Conservation (phyloP, 2,329 filamentous ascomycete genomes). For the Ascomycota sp. region DNA sequence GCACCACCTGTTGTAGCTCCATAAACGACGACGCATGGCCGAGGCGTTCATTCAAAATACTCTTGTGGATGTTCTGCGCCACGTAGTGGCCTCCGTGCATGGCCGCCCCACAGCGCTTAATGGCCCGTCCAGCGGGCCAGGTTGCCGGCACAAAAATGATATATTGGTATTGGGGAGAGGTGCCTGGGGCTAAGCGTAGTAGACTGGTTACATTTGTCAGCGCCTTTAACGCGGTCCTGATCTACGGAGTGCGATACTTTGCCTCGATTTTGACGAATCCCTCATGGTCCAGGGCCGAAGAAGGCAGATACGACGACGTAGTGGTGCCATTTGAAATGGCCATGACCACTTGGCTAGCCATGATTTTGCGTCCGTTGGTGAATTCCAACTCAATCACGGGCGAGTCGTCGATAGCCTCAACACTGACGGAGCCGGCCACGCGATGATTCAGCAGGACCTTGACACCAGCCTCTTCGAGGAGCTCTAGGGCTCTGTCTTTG, state of each 20-base stretch:
- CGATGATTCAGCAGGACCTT: conserved; percentile 42
- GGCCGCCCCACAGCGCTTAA: conserved; percentile 59
- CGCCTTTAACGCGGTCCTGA: no score
- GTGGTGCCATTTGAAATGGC: conserved; percentile 45
- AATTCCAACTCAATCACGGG: conserved; percentile 31
- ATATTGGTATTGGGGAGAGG: conserved; percentile 33
- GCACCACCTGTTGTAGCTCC: conserved; percentile 26
- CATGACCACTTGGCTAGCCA: conserved; percentile 45
- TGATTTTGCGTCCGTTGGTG: conserved; percentile 36
- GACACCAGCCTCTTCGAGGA: conserved; percentile 42
- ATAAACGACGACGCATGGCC: conserved; percentile 22
- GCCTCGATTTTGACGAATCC: conserved; percentile 44
- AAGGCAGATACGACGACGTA: conserved; percentile 41
- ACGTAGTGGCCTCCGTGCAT: conserved; percentile 53
- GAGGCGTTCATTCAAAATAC: conserved; percentile 25
- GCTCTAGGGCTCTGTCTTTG: conserved; percentile 37
- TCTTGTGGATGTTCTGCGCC: conserved; percentile 46
- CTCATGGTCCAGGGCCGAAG: conserved; percentile 35
- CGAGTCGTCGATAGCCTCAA: conserved; percentile 21
- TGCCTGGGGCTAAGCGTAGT: conserved; percentile 29
- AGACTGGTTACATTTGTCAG: conserved; percentile 17
- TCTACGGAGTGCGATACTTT: conserved; percentile 14
- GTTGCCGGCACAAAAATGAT: conserved; percentile 53
- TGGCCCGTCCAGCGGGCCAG: conserved; percentile 49
- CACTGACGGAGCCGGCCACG: conserved; percentile 25